Base-by-base conservation (phyloP, 2,329 filamentous ascomycete genomes). In the Drechslerella dactyloides region DNA sequence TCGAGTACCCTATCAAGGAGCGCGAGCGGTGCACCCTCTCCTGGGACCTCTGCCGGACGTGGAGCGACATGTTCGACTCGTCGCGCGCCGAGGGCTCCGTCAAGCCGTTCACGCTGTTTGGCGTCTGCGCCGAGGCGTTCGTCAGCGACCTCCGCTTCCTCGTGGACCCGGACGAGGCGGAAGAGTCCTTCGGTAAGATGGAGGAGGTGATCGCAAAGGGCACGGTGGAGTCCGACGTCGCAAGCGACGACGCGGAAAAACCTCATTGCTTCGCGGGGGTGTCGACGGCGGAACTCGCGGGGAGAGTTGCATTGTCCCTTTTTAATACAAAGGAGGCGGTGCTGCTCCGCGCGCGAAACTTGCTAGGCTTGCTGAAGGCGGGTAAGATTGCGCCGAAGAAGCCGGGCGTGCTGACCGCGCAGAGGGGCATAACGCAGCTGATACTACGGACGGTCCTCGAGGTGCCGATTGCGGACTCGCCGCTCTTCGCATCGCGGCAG, bases 1-100 rank as follows among this genome's bases (percentile, higher is more conserved):
- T 72, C 23, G 68, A 72, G 33, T 72, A 72, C 21, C 68, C 68
- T 1, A 72, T 72, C 27, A 72, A 72, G 33, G 68, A 72, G 13
- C 55, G 68, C 17, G 68, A 72, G 46, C 46, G 68, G 15, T 72
- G 68, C 27, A 72, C 68, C 1, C 52, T 72, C 11, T 72, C 68
- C 50, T 72, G 68, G 68, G 54, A 72, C 21, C 21, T 65, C 2
- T 72, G 68, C 17, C 54, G 60, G 19, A 55, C 33, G 0, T 72
- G 60, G 68, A 61, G 33, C 30, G 68, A 72, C 10, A 72, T 72
- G 60, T 72, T 72, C 48, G 68, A 72, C 56, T 40, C 68, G 24
- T 51, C 55, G 2, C 50, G 48, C n/a, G 50, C 60, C 2, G 56
- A 13, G 10, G 55, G 51, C 4, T 61, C 60, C 11, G 52, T n/a